Evolutionary conservation across 2,329 filamentous ascomycete genomes (phyloP).

Genomic region (Epicoccum nigrum): DNA sequence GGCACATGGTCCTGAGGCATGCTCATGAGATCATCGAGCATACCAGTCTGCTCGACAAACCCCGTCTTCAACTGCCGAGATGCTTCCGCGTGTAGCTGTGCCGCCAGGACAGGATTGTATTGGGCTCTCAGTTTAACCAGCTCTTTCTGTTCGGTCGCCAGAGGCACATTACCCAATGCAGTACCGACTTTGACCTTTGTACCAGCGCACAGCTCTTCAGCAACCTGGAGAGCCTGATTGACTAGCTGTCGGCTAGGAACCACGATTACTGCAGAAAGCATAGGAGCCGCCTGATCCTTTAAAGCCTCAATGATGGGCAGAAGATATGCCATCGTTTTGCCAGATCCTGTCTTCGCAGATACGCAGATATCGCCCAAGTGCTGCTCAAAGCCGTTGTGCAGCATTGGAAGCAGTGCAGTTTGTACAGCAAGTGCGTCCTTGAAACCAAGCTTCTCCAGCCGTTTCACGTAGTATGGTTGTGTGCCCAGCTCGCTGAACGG

Average conservation of each 20-base stretch:
- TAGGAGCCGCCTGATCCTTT: constrained; percentile 66
- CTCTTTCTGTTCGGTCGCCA: constrained; percentile 68
- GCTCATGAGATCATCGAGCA: constrained; percentile 47
- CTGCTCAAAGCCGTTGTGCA: constrained; percentile 69
- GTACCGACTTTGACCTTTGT: constrained; percentile 80
- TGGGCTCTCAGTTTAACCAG: constrained; percentile 63
- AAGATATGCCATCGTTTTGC: constrained; percentile 91
- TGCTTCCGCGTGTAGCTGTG: constrained; percentile 52
- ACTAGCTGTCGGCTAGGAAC: constrained; percentile 92
- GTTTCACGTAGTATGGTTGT: constrained; percentile 62
- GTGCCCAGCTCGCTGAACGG: constrained; percentile 72
- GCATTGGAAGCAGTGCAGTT: constrained; percentile 77
- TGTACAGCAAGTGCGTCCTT: constrained; percentile 78
- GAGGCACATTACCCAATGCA: constrained; percentile 78
- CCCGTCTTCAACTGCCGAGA: constrained; percentile 38
- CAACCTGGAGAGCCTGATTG: constrained; percentile 79
- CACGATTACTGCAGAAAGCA: constrained; percentile 79
- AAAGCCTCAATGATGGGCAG: constrained; percentile 83
- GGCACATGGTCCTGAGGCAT: constrained; percentile 68
- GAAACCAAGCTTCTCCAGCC: constrained; percentile 72
- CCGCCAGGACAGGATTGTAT: constrained; percentile 70
- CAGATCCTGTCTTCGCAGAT: constrained; percentile 91
- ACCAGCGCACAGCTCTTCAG: constrained; percentile 72
- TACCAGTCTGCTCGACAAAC: constrained; percentile 45
- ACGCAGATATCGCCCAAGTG: constrained; percentile 81